Percentiles rank a stretch among this genome's conserved stretches.
phyloP scores from a whole-genome alignment of 164 flowering plant species.

The Chimonanthus praecox region DNA sequence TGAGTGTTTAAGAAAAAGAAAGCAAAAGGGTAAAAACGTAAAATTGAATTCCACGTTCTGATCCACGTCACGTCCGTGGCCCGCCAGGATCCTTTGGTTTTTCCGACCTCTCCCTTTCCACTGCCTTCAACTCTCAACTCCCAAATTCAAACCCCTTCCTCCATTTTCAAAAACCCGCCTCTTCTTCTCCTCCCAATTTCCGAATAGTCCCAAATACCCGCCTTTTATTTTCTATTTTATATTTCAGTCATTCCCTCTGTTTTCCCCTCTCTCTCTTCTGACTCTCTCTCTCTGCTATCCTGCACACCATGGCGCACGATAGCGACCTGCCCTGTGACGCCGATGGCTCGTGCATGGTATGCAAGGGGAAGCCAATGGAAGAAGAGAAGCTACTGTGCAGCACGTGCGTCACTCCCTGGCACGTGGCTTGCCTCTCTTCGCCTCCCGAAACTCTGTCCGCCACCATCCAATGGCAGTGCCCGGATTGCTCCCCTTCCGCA shows the following conservation, averaged over 20 bases:
- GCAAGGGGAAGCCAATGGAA: constrained; percentile 42
- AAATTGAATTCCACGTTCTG: neutral
- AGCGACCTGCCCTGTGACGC: constrained; percentile 69
- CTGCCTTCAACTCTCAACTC: neutral
- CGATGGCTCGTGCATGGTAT: constrained; percentile 70
- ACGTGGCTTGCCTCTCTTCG: constrained; percentile 45
- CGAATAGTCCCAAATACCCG: too few species aligned
- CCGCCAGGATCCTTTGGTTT: neutral
- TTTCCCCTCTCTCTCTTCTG: neutral
- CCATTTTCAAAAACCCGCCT: neutral
- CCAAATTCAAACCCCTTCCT: constrained; percentile 1
- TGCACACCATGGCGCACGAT: constrained; percentile 33
- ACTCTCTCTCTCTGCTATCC: neutral
- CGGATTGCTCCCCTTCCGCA: constrained; percentile 52
- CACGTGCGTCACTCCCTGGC: constrained; percentile 86
- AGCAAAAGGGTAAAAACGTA: neutral
- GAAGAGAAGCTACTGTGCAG: constrained; percentile 50
- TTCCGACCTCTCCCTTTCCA: neutral
- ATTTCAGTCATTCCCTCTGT: neutral
- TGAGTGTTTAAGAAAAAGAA: too few species aligned
- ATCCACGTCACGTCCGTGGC: neutral
- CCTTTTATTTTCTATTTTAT: neutral
- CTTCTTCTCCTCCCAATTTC: neutral
- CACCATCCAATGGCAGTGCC: constrained; percentile 63
- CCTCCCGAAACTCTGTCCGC: constrained; percentile 36